These are phyloP conservation scores for Xylaria intraflava DNA, from an alignment of 495 filamentous ascomycete species.

Conservation along the genomic window DNA sequence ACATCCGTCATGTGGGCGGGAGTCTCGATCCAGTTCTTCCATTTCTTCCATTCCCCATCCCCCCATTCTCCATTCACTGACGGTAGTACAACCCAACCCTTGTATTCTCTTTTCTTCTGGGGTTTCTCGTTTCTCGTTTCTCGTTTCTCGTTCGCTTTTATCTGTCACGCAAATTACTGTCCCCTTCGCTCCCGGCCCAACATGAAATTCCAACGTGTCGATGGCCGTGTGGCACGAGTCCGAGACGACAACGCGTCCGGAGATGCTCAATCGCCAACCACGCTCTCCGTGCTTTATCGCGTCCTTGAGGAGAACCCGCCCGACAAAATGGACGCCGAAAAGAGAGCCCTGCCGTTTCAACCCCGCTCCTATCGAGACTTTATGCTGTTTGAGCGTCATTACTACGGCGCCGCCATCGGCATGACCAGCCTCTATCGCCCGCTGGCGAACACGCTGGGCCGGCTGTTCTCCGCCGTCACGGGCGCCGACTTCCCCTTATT, in stretches of 20 bases:
- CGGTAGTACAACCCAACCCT: too few relatives aligned
- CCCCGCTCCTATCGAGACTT: slow-evolving; percentile 13
- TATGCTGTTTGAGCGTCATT: slow-evolving; percentile 13
- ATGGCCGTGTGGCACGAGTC: background rate
- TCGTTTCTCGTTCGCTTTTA: too few relatives aligned
- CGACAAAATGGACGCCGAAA: background rate
- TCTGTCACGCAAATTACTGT: too few relatives aligned
- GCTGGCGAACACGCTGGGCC: background rate
- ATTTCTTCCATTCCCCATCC: too few relatives aligned
- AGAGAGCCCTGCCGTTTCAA: slow-evolving; percentile 9
- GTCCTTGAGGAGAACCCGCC: slow-evolving; percentile 7
- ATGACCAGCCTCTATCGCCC: slow-evolving; percentile 11
- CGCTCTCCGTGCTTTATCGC: background rate
- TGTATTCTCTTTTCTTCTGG: too few relatives aligned
- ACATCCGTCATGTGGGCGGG: too few relatives aligned
- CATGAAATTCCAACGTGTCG: slow-evolving; percentile 6
- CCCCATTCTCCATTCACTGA: too few relatives aligned
- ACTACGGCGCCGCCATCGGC: slow-evolving; percentile 11
- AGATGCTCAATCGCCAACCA: background rate
- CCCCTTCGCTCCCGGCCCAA: too few relatives aligned
- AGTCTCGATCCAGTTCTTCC: too few relatives aligned
- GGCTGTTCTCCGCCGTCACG: background rate
- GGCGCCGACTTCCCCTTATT: slow-evolving; percentile 11
- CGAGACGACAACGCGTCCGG: background rate
- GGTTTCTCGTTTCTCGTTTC: too few relatives aligned